These are phyloP conservation scores for Pugionium dolabratum DNA, from an alignment of 345 rosid genomes.

Conservation along the genomic window DNA sequence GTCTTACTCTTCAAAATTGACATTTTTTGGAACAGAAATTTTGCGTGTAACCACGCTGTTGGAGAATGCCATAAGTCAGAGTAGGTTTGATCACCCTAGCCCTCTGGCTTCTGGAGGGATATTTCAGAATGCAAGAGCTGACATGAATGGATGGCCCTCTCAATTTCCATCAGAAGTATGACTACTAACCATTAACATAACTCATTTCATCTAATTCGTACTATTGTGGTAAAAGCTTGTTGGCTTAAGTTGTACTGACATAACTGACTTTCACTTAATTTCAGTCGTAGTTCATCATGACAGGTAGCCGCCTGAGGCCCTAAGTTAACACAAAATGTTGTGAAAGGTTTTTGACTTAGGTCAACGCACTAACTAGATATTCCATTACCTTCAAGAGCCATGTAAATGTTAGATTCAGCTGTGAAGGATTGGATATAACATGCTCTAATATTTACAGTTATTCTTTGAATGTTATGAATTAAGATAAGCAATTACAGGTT, in stretches of 20 bases:
- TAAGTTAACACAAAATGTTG: constrained; percentile 43
- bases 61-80: constrained; percentile 99
- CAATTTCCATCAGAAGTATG: constrained; percentile 99
- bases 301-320: constrained; percentile 40
- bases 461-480: constrained; percentile 26
- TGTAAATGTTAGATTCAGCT: constrained; percentile 28
- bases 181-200: constrained; percentile 98
- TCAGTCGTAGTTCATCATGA: constrained; percentile 43
- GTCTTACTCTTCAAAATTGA: constrained; percentile 94
- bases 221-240: constrained; percentile 46
- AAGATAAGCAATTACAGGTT: constrained; percentile 29
- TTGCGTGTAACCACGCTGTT: constrained; percentile 98
- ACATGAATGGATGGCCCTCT: constrained; percentile 92
- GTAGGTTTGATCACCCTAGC: constrained; percentile 97
- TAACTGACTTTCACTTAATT: constrained; percentile 51
- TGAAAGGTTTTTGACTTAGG: constrained; percentile 16
- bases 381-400: constrained; percentile 23
- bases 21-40: constrained; percentile 98
- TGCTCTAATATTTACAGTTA: constrained; percentile 7
- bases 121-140: constrained; percentile 91
- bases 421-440: constrained; percentile 13
- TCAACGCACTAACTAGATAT: constrained; percentile 25
- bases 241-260: constrained; percentile 55
- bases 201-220: constrained; percentile 71
- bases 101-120: constrained; percentile 93